Evolutionary conservation across 768 basidiomycete genomes (phyloP), one percentile per base, ranked within the genome.

Genomic region (Leccinellum rugosiceps): DNA sequence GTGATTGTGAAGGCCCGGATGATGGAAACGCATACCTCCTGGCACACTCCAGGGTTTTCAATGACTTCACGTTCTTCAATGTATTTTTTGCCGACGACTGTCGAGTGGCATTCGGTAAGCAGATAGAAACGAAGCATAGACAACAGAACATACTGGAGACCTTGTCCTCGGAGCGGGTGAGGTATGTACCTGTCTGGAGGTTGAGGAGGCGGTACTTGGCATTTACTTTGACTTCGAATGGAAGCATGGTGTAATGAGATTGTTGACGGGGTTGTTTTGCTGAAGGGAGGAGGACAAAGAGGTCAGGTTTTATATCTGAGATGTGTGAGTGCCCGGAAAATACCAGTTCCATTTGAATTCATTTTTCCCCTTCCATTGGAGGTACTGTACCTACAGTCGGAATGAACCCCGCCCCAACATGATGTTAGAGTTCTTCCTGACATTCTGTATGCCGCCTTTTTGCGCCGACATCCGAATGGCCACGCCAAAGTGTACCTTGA

Each of bases 361-460:
- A 90, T 38, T 38, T 38, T 8, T 0, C 35, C 17, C 34, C 34
- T 35, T 15, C n/a, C 34, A 35, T 15, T 38, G 17, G 17, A 38
- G 35, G 35, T 38, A n/a, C 35, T 38, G 35, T 38, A 38, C 35
- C 17, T 38, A 38, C 35, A n/a, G 8, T 38, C 35, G 35, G 35
- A 17, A n/a, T 38, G 35, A n/a, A 38, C 35, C 15, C n/a, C 35
- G 4, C 35, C 17, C 35, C 35, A 17, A 38, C 9, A 38, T 38
- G 3, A 38, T 38, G 17, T 38, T 9, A 38, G 35, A 38, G 35
- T 17, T 35, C 34, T 17, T 38, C 17, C 35, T 4, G 8, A n/a
- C 17, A 38, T 38, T 7, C 17, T n/a, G 35, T 17, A 38, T 38
- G 17, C 17, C n/a, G 35, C 7, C 6, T 17, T 38, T 17, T 38